Evolutionary conservation across 495 filamentous ascomycete species (phyloP).

Genomic region (Daldinia caldariorum): DNA sequence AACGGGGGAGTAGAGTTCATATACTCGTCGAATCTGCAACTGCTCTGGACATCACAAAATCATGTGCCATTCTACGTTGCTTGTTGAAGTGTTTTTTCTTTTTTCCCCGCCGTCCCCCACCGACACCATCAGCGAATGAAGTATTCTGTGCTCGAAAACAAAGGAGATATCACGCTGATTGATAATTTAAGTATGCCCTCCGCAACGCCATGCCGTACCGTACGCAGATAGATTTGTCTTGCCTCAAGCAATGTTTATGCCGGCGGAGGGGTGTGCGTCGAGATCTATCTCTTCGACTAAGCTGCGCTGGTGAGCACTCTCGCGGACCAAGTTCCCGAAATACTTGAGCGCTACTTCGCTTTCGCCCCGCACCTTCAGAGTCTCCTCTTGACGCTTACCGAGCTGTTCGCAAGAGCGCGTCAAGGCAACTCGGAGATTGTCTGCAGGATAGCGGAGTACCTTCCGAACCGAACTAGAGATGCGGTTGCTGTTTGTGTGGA

Average conservation of each 20-base stretch:
- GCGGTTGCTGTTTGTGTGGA: conserved; percentile 84
- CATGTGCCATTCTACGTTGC: conserved; percentile 38
- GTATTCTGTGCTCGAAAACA: conserved; percentile 5
- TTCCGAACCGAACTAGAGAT: conserved; percentile 85
- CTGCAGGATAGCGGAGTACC: conserved; percentile 84
- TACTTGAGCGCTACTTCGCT: conserved; percentile 83
- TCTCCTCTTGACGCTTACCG: conserved; percentile 78
- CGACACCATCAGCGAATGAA: conserved; percentile 14
- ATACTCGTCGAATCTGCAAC: conserved; percentile 20
- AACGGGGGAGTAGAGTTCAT: conserved; percentile 32
- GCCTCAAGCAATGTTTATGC: conserved; percentile 33
- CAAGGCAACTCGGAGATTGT: conserved; percentile 79
- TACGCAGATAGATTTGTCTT: conserved; percentile 15
- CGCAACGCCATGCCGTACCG: conserved; percentile 36
- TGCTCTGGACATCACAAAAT: conserved; percentile 22
- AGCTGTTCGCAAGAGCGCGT: conserved; percentile 86
- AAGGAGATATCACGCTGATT: conserved; percentile 29
- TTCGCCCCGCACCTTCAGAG: conserved; percentile 75
- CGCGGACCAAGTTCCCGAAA: conserved; percentile 84
- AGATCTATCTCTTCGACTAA: conserved; percentile 85
- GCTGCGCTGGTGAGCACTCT: conserved; percentile 74
- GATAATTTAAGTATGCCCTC: conserved; percentile 19
- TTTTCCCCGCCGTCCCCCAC: conserved; percentile 22
- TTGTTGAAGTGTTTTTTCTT: conserved; percentile 9
- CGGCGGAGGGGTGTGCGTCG: conserved; percentile 65